phyloP scores from a whole-genome alignment of 2,329 filamentous ascomycete species.

The Epicoccum nigrum region DNA sequence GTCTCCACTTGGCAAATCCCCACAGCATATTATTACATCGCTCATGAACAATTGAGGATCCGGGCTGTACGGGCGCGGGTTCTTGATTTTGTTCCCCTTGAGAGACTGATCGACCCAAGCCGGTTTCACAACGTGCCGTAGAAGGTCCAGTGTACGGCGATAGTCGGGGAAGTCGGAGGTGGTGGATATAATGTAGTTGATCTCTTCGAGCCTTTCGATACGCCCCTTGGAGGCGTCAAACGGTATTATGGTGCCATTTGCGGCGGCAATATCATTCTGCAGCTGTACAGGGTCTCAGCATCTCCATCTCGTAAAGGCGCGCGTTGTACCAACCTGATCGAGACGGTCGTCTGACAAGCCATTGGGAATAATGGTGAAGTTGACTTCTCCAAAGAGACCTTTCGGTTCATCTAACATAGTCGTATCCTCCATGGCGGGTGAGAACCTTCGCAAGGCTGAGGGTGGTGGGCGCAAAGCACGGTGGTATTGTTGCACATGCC shows the following conservation, averaged over 20 bases:
- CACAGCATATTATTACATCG: slow-evolving; percentile 80
- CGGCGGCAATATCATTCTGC: slow-evolving; percentile 52
- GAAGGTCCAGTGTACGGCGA: slow-evolving; percentile 71
- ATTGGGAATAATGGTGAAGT: slow-evolving; percentile 53
- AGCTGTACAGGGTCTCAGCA: slow-evolving; percentile 49
- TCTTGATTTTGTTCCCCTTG: slow-evolving; percentile 71
- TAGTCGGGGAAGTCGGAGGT: slow-evolving; percentile 94
- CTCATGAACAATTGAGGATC: slow-evolving; percentile 91
- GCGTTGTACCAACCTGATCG: slow-evolving; percentile 37
- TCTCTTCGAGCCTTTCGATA: slow-evolving; percentile 51
- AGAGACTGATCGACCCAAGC: slow-evolving; percentile 79
- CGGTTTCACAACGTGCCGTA: slow-evolving; percentile 84
- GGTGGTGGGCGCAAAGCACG: slow-evolving; percentile 7
- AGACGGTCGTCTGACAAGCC: slow-evolving; percentile 39
- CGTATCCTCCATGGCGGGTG: slow-evolving; percentile 40
- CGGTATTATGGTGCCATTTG: slow-evolving; percentile 56
- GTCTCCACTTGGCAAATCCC: slow-evolving; percentile 82
- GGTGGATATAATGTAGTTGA: slow-evolving; percentile 72
- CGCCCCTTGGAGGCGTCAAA: slow-evolving; percentile 48
- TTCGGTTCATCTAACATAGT: slow-evolving; percentile 39
- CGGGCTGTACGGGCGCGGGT: slow-evolving; percentile 84
- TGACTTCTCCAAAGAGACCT: slow-evolving; percentile 48
- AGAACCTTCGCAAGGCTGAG: slow-evolving; percentile 6
- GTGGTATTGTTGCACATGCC: slow-evolving; percentile 6
- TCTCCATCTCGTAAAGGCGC: slow-evolving; percentile 2